Percentiles rank a stretch among this genome's conserved stretches.
These are phyloP conservation scores for Kodamaea alishanica DNA, from an alignment of 1,139 yeast species.

Conservation along the genomic window DNA sequence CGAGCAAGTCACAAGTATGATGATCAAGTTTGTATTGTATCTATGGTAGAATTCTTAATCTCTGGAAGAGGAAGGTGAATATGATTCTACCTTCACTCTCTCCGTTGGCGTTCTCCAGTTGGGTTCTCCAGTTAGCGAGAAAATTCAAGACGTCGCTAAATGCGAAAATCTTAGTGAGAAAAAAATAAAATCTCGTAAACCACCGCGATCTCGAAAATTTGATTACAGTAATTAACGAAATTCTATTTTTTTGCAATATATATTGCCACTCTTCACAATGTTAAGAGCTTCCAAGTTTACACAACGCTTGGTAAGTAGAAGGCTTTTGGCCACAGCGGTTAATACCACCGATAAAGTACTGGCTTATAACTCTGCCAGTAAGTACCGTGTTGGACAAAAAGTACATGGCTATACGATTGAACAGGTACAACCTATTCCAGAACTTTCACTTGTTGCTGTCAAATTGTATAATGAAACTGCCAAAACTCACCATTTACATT, in stretches of 20 bases:
- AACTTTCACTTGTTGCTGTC: slow-evolving; percentile 76
- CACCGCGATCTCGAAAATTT: too few relatives aligned
- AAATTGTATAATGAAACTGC: slow-evolving; percentile 63
- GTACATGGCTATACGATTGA: slow-evolving; percentile 63
- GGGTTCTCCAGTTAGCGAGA: too few relatives aligned
- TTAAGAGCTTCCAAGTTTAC: slow-evolving; percentile 5
- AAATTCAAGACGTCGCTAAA: too few relatives aligned
- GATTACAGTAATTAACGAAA: too few relatives aligned
- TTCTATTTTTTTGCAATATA: slow-evolving; percentile 1
- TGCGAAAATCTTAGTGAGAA: too few relatives aligned
- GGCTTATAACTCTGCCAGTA: slow-evolving; percentile 20
- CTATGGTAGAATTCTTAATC: too few relatives aligned
- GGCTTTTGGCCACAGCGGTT: slow-evolving; percentile 8
- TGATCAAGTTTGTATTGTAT: too few relatives aligned
- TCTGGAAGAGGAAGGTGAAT: too few relatives aligned
- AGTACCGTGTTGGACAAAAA: slow-evolving; percentile 61
- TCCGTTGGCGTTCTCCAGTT: too few relatives aligned
- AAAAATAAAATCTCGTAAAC: too few relatives aligned
- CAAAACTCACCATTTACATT: slow-evolving; percentile 80
- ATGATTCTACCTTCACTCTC: too few relatives aligned
- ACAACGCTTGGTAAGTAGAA: slow-evolving; percentile 1
- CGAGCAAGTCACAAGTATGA: too few relatives aligned
- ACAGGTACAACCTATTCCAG: slow-evolving; percentile 70
- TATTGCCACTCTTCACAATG: slow-evolving; percentile 3
- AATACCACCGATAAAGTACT: slow-evolving; percentile 4